These are phyloP conservation scores for Trichoderma gamsii DNA, from an alignment of 495 filamentous ascomycete species.

Conservation along the genomic window DNA sequence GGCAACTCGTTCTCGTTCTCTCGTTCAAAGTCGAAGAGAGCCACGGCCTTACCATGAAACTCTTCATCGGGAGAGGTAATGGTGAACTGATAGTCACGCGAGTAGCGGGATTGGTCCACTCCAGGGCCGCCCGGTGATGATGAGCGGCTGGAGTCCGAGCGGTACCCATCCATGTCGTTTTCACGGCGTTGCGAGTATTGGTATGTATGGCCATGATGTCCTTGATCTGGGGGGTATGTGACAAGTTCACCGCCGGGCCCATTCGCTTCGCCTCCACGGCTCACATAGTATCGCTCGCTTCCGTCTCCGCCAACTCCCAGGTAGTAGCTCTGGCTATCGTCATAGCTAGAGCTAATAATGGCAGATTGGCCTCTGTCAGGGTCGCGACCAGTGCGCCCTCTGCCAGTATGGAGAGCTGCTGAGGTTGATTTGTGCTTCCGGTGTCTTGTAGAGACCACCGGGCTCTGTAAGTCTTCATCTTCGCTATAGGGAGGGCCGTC, in stretches of 20 bases:
- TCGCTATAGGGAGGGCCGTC: conserved; percentile 97
- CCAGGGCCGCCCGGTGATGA: conserved; percentile 45
- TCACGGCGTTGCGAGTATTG: conserved; percentile 1
- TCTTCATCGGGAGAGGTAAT: conserved; percentile 95
- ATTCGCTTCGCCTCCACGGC: conserved; percentile 59
- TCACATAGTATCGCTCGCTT: conserved; percentile 70
- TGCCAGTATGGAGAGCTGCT: conserved; percentile 31
- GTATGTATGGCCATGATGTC: conserved; percentile 53
- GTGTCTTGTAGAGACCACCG: conserved; percentile 71
- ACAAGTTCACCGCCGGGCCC: conserved; percentile 76
- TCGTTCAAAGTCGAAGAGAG: conserved; percentile 86
- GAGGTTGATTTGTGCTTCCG: conserved; percentile 75
- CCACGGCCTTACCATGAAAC: conserved; percentile 95
- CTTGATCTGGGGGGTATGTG: conserved; percentile 58
- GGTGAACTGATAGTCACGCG: conserved; percentile 86
- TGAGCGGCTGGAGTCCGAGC: conserved; percentile 52
- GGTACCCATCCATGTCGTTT: conserved; percentile 40
- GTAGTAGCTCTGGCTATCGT: conserved; percentile 56
- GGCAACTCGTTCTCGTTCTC: conserved; percentile 97
- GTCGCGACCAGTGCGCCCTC: conserved; percentile 40
- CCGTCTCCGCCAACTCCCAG: conserved; percentile 65
- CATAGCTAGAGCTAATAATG: conserved; percentile 37
- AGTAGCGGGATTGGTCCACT: conserved; percentile 64
- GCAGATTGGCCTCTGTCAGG: conserved; percentile 31
- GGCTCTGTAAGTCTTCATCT: conserved; percentile 91